Evolutionary conservation across 225 moss, liverwort and hornwort species (phyloP).

Genomic region (Marchantia polymorpha): DNA sequence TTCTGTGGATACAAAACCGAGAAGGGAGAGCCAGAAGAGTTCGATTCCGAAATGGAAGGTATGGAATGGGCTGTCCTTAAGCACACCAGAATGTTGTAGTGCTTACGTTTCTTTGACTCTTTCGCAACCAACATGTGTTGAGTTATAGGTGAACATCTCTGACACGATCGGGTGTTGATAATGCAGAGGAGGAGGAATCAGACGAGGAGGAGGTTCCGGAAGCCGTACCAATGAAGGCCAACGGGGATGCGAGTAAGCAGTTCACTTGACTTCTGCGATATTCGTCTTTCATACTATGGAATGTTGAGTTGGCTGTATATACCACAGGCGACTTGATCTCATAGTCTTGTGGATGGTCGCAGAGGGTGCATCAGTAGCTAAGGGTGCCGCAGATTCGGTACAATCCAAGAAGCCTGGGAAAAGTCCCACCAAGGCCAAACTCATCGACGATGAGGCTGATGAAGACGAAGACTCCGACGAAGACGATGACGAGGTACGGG

Average conservation of each 20-base stretch:
- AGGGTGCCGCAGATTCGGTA: not conserved
- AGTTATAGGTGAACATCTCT: too few species aligned
- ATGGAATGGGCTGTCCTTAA: too few species aligned
- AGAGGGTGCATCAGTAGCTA: not conserved
- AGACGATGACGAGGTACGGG: conserved; percentile 22
- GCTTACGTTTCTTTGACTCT: not conserved
- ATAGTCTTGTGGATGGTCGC: not conserved
- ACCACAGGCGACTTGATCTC: not conserved
- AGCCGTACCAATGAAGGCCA: conserved; percentile 24
- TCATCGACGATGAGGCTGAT: conserved; percentile 26
- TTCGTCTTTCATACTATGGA: too few species aligned
- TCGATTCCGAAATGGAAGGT: conserved; percentile 28
- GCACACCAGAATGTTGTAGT: too few species aligned
- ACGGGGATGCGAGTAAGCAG: conserved; percentile 7
- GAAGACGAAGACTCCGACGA: conserved; percentile 34
- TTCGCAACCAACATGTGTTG: not conserved
- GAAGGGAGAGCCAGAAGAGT: conserved; percentile 41
- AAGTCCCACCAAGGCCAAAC: not conserved
- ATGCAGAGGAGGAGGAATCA: conserved; percentile 20
- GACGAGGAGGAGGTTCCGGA: conserved; percentile 22
- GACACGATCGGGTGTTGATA: not conserved
- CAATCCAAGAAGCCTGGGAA: conserved; percentile 5
- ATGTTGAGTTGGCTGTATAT: conserved; percentile 3
- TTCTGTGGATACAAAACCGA: conserved; percentile 85
- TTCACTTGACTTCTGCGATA: not conserved